Conservation (phyloP, 495 filamentous ascomycete species). For the Eremomyces bilateralis region DNA sequence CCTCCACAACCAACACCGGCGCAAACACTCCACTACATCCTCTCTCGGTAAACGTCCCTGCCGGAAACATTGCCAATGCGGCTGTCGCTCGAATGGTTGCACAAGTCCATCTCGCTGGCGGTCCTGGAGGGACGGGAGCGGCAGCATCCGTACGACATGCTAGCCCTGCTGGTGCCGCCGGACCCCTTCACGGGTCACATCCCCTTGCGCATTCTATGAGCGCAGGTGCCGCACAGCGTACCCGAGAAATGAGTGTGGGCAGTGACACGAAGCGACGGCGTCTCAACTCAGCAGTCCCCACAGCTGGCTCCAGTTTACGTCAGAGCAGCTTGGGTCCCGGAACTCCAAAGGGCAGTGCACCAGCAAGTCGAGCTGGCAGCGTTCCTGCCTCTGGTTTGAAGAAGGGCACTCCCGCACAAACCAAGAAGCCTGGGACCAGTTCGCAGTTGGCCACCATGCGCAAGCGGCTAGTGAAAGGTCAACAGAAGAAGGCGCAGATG, state of each 20-base stretch:
- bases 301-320: conserved; percentile 50
- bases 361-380: conserved; percentile 43
- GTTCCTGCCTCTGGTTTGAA: too few species aligned
- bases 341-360: conserved; percentile 62
- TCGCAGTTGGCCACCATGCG: too few species aligned
- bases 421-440: too few species aligned
- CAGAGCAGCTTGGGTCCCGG: conserved; percentile 68
- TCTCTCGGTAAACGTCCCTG: conserved; percentile 17
- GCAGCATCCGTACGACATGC: conserved; percentile 8
- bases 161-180: background rate
- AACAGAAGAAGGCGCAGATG: too few species aligned
- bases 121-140: too few species aligned
- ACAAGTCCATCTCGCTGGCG: too few species aligned
- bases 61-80: conserved; percentile 14
- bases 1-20: conserved; percentile 20
- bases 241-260: conserved; percentile 58
- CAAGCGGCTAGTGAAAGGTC: conserved; percentile 8
- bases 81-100: conserved; percentile 18
- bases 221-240: too few species aligned
- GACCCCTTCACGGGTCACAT: background rate
- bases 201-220: too few species aligned
- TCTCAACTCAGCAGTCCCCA: conserved; percentile 40
- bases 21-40: conserved; percentile 24
- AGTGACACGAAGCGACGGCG: conserved; percentile 53
- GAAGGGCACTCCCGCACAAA: too few species aligned